A percentile compares a stretch with the other conserved stretches of the same genome.
Conservation (phyloP, 2,329 filamentous ascomycete genomes). For the Ampelomyces quisqualis region DNA sequence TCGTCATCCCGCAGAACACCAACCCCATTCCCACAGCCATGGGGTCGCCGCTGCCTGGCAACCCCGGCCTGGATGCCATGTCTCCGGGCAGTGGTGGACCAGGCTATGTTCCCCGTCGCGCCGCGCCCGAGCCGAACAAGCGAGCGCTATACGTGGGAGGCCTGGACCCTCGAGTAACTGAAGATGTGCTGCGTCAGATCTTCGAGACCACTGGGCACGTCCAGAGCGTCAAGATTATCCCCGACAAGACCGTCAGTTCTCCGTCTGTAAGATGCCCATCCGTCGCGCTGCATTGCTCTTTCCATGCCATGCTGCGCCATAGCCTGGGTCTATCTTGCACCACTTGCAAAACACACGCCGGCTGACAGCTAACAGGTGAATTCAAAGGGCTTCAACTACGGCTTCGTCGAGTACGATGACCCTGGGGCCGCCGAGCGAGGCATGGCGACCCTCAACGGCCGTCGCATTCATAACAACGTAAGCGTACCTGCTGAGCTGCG, state of each 20-base stretch:
- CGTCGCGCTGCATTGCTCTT: constrained; percentile 14
- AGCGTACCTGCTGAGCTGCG: constrained; percentile 37
- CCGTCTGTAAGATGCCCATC: constrained; percentile 22
- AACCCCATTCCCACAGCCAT: constrained; percentile 94
- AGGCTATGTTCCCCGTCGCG: constrained; percentile 74
- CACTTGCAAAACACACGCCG: constrained; percentile 7
- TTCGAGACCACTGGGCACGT: constrained; percentile 99
- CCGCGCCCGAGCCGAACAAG: constrained; percentile 98
- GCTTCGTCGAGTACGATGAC: constrained; percentile 98
- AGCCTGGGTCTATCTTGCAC: constrained; percentile 13
- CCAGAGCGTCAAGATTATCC: constrained; percentile 98
- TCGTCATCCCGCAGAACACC: constrained; percentile 90
- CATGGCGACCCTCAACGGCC: constrained; percentile 94
- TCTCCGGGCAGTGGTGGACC: constrained; percentile 76
- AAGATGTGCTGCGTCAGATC: constrained; percentile 94
- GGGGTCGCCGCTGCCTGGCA: constrained; percentile 78
- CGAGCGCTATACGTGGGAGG: constrained; percentile 94
- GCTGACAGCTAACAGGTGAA: constrained; percentile 22
- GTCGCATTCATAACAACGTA: constrained; percentile 93
- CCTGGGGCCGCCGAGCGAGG: constrained; percentile 93
- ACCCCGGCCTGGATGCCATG: constrained; percentile 71
- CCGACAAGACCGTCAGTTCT: constrained; percentile 92
- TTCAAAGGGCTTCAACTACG: constrained; percentile 93
- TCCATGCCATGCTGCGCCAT: constrained; percentile 2
- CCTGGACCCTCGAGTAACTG: constrained; percentile 89